These are phyloP conservation scores for Boletus speciosus DNA, from an alignment of 768 basidiomycete species.

Conservation along the genomic window DNA sequence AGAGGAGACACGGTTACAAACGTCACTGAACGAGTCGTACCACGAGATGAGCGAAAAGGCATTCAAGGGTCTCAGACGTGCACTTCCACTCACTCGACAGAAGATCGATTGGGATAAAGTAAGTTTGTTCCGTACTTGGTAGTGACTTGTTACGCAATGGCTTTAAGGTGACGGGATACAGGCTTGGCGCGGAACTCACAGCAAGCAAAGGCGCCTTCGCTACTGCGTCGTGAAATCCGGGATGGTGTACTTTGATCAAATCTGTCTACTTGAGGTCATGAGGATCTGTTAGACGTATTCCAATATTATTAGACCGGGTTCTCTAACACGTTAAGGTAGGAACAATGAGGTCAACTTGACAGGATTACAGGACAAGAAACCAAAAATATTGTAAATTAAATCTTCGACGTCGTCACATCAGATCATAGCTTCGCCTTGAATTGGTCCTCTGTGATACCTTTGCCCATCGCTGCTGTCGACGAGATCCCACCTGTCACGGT, in stretches of 20 bases:
- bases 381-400: not conserved
- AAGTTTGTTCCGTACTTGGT: slow-evolving; percentile 6
- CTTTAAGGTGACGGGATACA: slow-evolving; percentile 54
- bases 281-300: slow-evolving; percentile 6
- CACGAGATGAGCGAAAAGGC: slow-evolving; percentile 90
- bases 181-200: slow-evolving; percentile 72
- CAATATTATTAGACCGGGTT: not conserved
- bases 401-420: not conserved
- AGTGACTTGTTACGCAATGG: not conserved
- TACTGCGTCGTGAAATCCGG: slow-evolving; percentile 19
- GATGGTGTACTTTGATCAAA: not conserved
- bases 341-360: not conserved
- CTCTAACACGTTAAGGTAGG: not conserved
- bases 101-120: slow-evolving; percentile 98
- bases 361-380: slow-evolving; percentile 1
- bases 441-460: slow-evolving; percentile 90
- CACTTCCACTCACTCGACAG: slow-evolving; percentile 86
- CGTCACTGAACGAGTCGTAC: slow-evolving; percentile 76
- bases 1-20: slow-evolving; percentile 79
- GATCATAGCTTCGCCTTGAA: slow-evolving; percentile 53
- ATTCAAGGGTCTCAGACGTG: slow-evolving; percentile 87
- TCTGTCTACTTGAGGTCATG: not conserved
- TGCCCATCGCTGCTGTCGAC: slow-evolving; percentile 99
- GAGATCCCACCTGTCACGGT: slow-evolving; percentile 97
- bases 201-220: slow-evolving; percentile 59